Percentiles rank a stretch among this genome's conserved stretches.
phyloP scores from a whole-genome alignment of 495 filamentous ascomycete genomes.

The Daldinia caldariorum region DNA sequence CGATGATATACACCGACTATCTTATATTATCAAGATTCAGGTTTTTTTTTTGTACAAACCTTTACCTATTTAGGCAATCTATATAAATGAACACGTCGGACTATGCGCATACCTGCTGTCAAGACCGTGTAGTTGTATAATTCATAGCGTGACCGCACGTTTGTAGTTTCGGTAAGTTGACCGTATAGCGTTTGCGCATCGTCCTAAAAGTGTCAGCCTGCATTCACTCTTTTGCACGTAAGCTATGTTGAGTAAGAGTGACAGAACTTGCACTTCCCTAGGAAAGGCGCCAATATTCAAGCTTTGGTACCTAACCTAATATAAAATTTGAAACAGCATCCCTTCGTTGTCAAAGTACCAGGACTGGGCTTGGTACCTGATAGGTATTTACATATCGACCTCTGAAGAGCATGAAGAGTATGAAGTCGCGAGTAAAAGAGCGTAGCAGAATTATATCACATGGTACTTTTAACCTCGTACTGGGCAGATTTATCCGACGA shows the following conservation, averaged over 20 bases:
- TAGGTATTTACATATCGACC: no score
- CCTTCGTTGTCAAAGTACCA: not conserved
- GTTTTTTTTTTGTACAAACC: not conserved
- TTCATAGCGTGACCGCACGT: constrained; percentile 31
- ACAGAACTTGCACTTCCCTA: not conserved
- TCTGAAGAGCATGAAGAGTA: not conserved
- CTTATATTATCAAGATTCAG: not conserved
- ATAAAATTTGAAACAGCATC: not conserved
- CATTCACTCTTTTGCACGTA: constrained; percentile 23
- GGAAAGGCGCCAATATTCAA: constrained; percentile 6
- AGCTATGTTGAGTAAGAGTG: constrained; percentile 22
- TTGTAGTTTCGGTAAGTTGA: constrained; percentile 1
- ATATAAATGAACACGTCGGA: not conserved
- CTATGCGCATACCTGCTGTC: not conserved
- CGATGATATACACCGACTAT: constrained; percentile 18
- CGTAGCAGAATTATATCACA: constrained; percentile 17
- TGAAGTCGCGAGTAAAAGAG: no score
- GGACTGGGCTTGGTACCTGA: no score
- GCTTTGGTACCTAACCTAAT: not conserved
- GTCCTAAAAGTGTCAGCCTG: constrained; percentile 30
- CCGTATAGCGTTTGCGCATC: constrained; percentile 31
- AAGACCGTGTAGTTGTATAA: constrained; percentile 3
- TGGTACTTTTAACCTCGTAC: constrained; percentile 10
- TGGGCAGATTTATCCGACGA: constrained; percentile 24
- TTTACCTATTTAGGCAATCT: not conserved